A percentile compares a stretch with the other conserved stretches of the same genome.
phyloP scores from a whole-genome alignment of 2,329 filamentous ascomycete genomes.

The Madurella fahalii region DNA sequence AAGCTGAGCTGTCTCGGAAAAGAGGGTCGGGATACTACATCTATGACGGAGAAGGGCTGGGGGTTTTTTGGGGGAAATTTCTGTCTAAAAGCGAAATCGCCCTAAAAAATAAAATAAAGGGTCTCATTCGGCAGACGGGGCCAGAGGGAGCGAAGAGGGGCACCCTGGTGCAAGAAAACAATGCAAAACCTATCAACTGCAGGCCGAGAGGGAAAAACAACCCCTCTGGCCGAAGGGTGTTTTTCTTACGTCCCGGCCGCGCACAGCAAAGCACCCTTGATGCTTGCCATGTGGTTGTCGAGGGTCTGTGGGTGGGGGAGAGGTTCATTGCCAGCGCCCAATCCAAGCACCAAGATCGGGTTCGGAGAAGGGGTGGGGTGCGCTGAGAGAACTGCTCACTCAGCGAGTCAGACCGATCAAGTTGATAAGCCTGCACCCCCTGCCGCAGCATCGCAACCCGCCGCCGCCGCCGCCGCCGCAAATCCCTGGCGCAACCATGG shows the following conservation, averaged over 20 bases:
- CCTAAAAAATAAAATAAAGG: conserved; percentile 6
- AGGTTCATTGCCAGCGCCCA: conserved; percentile 14
- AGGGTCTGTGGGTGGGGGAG: conserved; percentile 23
- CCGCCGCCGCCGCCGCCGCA: conserved; percentile 16
- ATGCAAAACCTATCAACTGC: conserved; percentile 10
- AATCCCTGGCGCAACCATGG: conserved; percentile 16
- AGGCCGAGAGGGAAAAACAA: conserved; percentile 16
- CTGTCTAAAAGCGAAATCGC: conserved; percentile 18
- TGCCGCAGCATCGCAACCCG: conserved; percentile 9
- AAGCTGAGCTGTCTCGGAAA: conserved; percentile 21
- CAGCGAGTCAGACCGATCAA: conserved; percentile 28
- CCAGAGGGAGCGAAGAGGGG: conserved; percentile 6
- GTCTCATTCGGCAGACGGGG: conserved; percentile 20
- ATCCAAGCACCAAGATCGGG: conserved; percentile 21
- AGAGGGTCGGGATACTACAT: conserved; percentile 16
- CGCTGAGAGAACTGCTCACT: conserved; percentile 23
- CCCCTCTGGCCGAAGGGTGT: conserved; percentile 22
- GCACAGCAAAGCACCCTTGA: conserved; percentile 25
- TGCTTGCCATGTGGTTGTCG: conserved; percentile 32
- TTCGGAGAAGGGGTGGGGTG: conserved; percentile 20
- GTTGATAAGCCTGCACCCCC: conserved; percentile 24
- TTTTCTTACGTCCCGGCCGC: conserved; percentile 18
- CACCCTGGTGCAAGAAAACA: conserved; percentile 11
- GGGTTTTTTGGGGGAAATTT: conserved; percentile 11
- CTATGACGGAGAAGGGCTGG: conserved; percentile 22